phyloP scores from a whole-genome alignment of 306 rosid genomes.

The Arachis hypogaea region DNA sequence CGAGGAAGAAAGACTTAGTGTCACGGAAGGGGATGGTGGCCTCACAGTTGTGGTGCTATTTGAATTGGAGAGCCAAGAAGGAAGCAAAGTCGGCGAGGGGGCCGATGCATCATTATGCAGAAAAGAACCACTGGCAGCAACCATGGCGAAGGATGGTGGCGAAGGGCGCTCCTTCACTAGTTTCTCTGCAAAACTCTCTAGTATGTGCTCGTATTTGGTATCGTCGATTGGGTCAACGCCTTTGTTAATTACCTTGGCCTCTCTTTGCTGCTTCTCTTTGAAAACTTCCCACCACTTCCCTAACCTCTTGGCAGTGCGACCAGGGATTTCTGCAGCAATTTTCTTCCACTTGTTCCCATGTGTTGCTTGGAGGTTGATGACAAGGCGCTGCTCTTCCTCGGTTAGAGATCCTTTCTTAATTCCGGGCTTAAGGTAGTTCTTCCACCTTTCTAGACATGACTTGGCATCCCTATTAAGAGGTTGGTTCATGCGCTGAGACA shows the following conservation, averaged over 20 bases:
- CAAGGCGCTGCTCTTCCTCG: constrained; percentile 81
- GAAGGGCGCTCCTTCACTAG: constrained; percentile 58
- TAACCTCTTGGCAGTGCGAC: constrained; percentile 82
- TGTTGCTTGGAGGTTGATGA: constrained; percentile 72
- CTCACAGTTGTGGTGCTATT: constrained; percentile 53
- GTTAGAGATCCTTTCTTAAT: constrained; percentile 85
- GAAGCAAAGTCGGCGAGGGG: constrained; percentile 62
- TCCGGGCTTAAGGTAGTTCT: constrained; percentile 86
- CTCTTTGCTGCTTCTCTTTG: constrained; percentile 82
- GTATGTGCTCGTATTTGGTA: constrained; percentile 73
- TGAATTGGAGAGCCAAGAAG: constrained; percentile 89
- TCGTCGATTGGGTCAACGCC: constrained; percentile 58
- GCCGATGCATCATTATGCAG: constrained; percentile 63
- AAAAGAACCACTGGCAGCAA: constrained; percentile 70
- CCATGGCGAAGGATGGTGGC: constrained; percentile 65
- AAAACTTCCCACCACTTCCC: constrained; percentile 98
- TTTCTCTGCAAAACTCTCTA: constrained; percentile 77
- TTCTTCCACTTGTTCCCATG: constrained; percentile 93
- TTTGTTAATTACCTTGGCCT: constrained; percentile 61
- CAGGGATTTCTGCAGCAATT: constrained; percentile 81
- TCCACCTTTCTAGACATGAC: constrained; percentile 91
- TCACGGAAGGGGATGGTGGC: constrained; percentile 86
- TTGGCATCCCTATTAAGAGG: constrained; percentile 77
- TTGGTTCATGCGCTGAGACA: constrained; percentile 84
- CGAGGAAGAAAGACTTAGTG: constrained; percentile 78